Percentiles rank a stretch among this genome's conserved stretches.
Conservation (phyloP, 441 rosid species). For the Geranium incanum region DNA sequence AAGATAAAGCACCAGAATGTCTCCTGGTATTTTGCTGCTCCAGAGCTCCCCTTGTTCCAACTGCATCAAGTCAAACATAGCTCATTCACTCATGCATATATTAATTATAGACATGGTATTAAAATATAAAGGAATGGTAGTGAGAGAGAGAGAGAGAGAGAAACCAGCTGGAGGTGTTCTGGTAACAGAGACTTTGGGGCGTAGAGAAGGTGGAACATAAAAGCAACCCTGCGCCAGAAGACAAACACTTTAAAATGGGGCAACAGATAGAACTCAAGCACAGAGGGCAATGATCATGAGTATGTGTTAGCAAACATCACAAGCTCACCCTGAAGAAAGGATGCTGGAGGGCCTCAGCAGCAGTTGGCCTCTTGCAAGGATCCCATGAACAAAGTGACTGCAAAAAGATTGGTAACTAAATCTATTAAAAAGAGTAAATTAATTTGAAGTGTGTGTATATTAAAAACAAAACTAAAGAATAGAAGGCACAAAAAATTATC, state of each 20-base stretch:
- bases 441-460: background rate
- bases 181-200: constrained; percentile 37
- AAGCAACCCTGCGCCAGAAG: constrained; percentile 53
- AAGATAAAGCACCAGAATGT: constrained; percentile 36
- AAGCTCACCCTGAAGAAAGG: constrained; percentile 75
- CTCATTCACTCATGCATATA: background rate
- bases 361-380: constrained; percentile 75
- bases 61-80: constrained; percentile 27
- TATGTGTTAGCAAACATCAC: background rate
- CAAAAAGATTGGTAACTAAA: background rate
- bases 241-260: background rate
- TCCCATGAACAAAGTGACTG: constrained; percentile 90
- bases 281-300: background rate
- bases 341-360: constrained; percentile 81
- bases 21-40: constrained; percentile 47
- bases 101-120: background rate
- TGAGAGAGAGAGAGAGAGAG: constrained; percentile 1
- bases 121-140: background rate
- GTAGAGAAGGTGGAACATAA: constrained; percentile 84
- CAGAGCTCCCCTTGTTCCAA: constrained; percentile 42
- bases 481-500: background rate
- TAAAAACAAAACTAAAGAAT: no score
- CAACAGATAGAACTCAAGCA: background rate
- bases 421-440: background rate
- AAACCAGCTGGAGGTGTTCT: constrained; percentile 79